Base-by-base conservation (phyloP, 345 rosid species). In the Eucalyptus globulus region DNA sequence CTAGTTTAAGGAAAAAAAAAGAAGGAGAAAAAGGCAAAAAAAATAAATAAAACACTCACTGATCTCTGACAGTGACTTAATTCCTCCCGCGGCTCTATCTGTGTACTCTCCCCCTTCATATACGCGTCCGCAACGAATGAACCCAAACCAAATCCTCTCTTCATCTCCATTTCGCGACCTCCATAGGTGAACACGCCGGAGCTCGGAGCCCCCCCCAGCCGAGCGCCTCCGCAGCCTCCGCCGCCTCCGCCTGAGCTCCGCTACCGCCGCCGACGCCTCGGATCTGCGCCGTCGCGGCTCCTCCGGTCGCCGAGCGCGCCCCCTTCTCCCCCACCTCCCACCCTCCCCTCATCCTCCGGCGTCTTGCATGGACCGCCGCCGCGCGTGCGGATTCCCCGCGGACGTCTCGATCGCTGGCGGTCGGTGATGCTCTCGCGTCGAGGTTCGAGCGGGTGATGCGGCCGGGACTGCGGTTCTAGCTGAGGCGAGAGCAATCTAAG, bases 21-120 rank as follows among this genome's bases (percentile, higher is more conserved):
- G 6, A 37, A 5, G 17, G 7, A 51, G 17, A 21, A n/a, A 31
- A 31, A 8, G 7, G 11, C 8, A 17, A 69, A 10, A 10, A 69
- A 17, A 3, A 34, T 1, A 72, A 10, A 7, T 2, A 76, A 49
- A 44, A 65, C 24, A 4, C 27, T 16, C 89, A 50, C 56, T 21
- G 85, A 29, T 34, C 14, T 67, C 90, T 76, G 90, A 90, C 89
- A 72, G 53, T 60, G 91, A 90, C 91, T 67, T n/a, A 44, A 65
- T 69, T 72, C 89, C 90, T 89, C 54, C 87, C 85, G 49, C 40
- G 91, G 89, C 83, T 87, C 81, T 80, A 65, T 87, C 81, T 69
- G 44, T 27, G 81, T 3, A 17, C 26, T 2, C 43, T 5, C 3
- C 44, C 37, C 14, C 8, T 37, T 40, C 47, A 40, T 27, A 6